Percentiles rank a stretch among this genome's conserved stretches.
phyloP scores from a whole-genome alignment of 768 basidiomycete genomes.

The Leccinum variicolor region DNA sequence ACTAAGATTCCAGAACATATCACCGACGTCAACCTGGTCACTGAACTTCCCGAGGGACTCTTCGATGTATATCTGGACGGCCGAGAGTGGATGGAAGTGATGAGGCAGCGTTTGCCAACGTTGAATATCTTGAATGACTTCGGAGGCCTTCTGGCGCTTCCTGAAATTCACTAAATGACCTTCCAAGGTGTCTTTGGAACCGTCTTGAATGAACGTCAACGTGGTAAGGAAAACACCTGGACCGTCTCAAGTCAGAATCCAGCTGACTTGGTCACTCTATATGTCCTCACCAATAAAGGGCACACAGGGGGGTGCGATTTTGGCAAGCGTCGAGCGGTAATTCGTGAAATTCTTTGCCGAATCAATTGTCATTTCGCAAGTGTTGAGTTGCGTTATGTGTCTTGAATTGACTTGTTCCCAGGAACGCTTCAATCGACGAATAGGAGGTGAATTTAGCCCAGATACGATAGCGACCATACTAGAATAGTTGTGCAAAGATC shows the following conservation, averaged over 20 bases:
- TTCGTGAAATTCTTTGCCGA: slow-evolving; percentile 93
- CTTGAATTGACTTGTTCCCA: slow-evolving; percentile 86
- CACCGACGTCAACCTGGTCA: slow-evolving; percentile 65
- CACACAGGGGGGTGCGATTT: slow-evolving; percentile 88
- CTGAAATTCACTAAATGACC: slow-evolving; percentile 89
- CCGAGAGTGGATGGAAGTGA: slow-evolving; percentile 68
- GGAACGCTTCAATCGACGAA: slow-evolving; percentile 88
- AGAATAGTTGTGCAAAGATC: slow-evolving; percentile 87
- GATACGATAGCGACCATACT: slow-evolving; percentile 97
- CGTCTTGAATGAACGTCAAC: slow-evolving; percentile 97
- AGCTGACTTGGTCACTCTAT: neutral
- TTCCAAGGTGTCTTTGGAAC: slow-evolving; percentile 80
- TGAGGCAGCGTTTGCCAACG: slow-evolving; percentile 92
- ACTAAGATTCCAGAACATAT: slow-evolving; percentile 82
- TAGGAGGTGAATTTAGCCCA: slow-evolving; percentile 90
- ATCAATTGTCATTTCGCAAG: slow-evolving; percentile 88
- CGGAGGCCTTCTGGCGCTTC: slow-evolving; percentile 94
- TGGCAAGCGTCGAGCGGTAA: slow-evolving; percentile 81
- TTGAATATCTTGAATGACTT: slow-evolving; percentile 95
- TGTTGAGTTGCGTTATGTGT: slow-evolving; percentile 66
- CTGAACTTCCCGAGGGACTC: slow-evolving; percentile 70
- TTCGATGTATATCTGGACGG: slow-evolving; percentile 73
- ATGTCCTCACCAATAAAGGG: slow-evolving; percentile 83
- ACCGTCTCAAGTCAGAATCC: slow-evolving; percentile 1
- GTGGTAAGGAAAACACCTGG: slow-evolving; percentile 94